Conservation (phyloP, 139 green algal genomes). For the Diplosphaera chodatii region DNA sequence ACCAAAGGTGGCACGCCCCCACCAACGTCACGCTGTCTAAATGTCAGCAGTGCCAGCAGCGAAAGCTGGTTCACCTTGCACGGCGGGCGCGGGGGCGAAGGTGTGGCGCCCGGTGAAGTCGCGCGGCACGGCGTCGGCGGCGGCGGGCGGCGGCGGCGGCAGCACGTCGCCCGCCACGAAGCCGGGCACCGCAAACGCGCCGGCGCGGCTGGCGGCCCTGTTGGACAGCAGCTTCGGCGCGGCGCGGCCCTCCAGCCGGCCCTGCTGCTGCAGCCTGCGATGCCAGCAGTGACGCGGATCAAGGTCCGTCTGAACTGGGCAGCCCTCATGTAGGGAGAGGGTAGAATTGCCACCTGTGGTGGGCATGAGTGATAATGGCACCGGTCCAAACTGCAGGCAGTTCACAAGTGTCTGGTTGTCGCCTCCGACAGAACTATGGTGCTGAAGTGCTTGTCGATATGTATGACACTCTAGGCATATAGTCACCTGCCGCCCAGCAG, state of each 20-base stretch:
- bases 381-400: too few species aligned
- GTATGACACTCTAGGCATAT: background rate
- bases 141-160: conserved; percentile 13
- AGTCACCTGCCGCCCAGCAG: background rate
- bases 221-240: background rate
- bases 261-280: background rate
- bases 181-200: background rate
- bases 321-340: too few species aligned
- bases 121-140: conserved; percentile 25
- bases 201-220: background rate
- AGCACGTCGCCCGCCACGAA: background rate
- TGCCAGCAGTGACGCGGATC: too few species aligned
- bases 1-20: too few species aligned
- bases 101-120: conserved; percentile 26
- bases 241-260: background rate
- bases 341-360: too few species aligned
- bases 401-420: too few species aligned
- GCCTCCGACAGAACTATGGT: too few species aligned
- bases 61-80: background rate
- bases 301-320: too few species aligned
- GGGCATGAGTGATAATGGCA: too few species aligned
- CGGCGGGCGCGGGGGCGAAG: conserved; percentile 8
- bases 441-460: too few species aligned
- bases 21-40: too few species aligned
- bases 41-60: too few species aligned